Percentiles rank a stretch among this genome's conserved stretches.
Evolutionary conservation across 805 yeast genomes (phyloP).

Genomic region (Teunomyces gatunensis): DNA sequence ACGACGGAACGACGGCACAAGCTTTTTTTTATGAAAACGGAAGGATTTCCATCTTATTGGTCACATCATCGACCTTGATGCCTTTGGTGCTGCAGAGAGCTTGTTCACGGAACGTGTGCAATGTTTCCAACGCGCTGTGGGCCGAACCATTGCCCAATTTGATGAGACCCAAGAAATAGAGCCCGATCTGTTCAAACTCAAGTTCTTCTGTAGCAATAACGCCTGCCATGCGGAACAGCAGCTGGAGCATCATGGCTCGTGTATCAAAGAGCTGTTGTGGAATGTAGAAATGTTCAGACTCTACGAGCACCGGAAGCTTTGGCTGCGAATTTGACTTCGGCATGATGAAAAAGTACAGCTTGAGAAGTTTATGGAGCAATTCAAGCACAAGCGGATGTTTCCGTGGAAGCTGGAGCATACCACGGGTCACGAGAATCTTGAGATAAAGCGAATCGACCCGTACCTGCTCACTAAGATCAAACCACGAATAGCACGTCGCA

Average conservation of each 20-base stretch:
- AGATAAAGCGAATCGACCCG: conserved; percentile 21
- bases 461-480: conserved; percentile 22
- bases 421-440: conserved; percentile 21
- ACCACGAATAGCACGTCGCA: conserved; percentile 20
- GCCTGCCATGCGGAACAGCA: conserved; percentile 17
- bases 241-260: conserved; percentile 23
- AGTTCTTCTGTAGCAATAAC: conserved; percentile 17
- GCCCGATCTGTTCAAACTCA: conserved; percentile 21
- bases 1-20: no score
- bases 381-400: conserved; percentile 20
- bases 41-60: conserved; percentile 2
- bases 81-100: background rate
- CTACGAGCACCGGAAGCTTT: conserved; percentile 11
- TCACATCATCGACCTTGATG: background rate
- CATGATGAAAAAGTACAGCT: conserved; percentile 17
- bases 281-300: conserved; percentile 16
- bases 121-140: conserved; percentile 6
- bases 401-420: conserved; percentile 18
- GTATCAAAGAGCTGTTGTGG: conserved; percentile 19
- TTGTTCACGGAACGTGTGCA: conserved; percentile 2
- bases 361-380: conserved; percentile 14
- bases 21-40: conserved; percentile 1
- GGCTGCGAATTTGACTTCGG: conserved; percentile 6
- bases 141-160: conserved; percentile 23
- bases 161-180: conserved; percentile 23